Base-by-base conservation (phyloP, 1,284 basidiomycete species). In the Sanghuangporus weigelae region DNA sequence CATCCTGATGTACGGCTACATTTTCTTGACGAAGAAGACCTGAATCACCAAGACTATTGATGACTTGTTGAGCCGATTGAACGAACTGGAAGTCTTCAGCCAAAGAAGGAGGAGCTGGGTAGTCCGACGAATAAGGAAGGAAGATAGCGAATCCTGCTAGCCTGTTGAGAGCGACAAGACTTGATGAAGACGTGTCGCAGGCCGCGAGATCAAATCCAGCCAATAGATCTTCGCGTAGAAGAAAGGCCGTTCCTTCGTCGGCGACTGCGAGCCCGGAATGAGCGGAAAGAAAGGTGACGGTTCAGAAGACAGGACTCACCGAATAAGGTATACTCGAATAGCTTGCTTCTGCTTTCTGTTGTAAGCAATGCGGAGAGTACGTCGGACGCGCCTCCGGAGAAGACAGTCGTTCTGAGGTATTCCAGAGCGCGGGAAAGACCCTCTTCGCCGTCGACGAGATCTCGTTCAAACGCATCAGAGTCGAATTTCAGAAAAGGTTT, bases 261-360 rank as follows among this genome's bases (percentile, higher is more conserved):
- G 44, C 31, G 40, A 63, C 61, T 63, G 21, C 26, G 40, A 44
- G 21, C 35, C n/a, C 49, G 16, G 35, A n/a, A 57, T 51, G 7
- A 31, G 26, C 51, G 38, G 31, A 2, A 14, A 38, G 55, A 56
- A 42, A 62, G 49, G 26, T 16, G 23, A 7, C 44, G 38, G n/a
- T 11, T 40, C n/a, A 42, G 42, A 44, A 44, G 42, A 12, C 2
- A 44, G 6, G 21, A 38, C 61, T 60, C n/a, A 63, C 61, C 38
- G n/a, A 56, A 63, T 50, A 57, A 63, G n/a, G 58, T 19, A 40
- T 11, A 63, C 51, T 63, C 61, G 36, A 57, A 63, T 39, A 50
- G 31, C 35, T 53, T 8, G 2, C 42, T 44, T 7, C 31, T 63
- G 31, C 26, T 7, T 12, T 57, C 56, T 14, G 16, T 23, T 12